Evolutionary conservation across 768 basidiomycete genomes (phyloP).

Genomic region (Leccinum sublutescens): DNA sequence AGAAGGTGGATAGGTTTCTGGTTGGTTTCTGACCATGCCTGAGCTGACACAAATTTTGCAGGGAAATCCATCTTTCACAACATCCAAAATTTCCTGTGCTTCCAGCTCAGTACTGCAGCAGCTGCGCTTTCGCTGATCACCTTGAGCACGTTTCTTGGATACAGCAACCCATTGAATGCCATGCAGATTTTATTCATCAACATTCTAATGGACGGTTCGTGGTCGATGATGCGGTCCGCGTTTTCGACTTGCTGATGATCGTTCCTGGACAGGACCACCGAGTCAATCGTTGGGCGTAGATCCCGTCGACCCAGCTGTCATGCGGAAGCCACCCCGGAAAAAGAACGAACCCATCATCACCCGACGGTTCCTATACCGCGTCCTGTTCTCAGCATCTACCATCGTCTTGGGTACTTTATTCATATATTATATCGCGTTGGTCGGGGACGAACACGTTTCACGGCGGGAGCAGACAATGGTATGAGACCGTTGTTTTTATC

Average conservation of each 20-base stretch:
- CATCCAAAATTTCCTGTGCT: slow-evolving; percentile 96
- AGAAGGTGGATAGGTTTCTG: slow-evolving; percentile 56
- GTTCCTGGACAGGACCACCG: slow-evolving; percentile 65
- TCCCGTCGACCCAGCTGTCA: slow-evolving; percentile 90
- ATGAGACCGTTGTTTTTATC: slow-evolving; percentile 26
- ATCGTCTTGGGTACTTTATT: slow-evolving; percentile 89
- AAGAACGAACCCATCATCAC: slow-evolving; percentile 92
- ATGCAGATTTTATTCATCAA: slow-evolving; percentile 99
- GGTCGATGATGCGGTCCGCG: not conserved
- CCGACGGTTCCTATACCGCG: slow-evolving; percentile 65
- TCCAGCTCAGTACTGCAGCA: slow-evolving; percentile 97
- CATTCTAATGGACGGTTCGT: slow-evolving; percentile 93
- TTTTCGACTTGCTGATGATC: not conserved
- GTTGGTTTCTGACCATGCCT: not conserved
- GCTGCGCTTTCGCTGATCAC: slow-evolving; percentile 95
- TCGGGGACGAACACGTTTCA: slow-evolving; percentile 77
- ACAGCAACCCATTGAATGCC: slow-evolving; percentile 91
- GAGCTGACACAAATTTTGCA: slow-evolving; percentile 25
- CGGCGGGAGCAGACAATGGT: slow-evolving; percentile 96
- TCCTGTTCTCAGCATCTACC: slow-evolving; percentile 90
- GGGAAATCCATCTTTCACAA: slow-evolving; percentile 99
- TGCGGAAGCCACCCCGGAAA: slow-evolving; percentile 88
- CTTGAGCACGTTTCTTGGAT: slow-evolving; percentile 83
- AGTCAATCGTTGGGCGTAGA: slow-evolving; percentile 96
- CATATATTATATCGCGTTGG: slow-evolving; percentile 76